Evolutionary conservation across 768 basidiomycete species (phyloP).

Genomic region (Xanthoconium purpureum): DNA sequence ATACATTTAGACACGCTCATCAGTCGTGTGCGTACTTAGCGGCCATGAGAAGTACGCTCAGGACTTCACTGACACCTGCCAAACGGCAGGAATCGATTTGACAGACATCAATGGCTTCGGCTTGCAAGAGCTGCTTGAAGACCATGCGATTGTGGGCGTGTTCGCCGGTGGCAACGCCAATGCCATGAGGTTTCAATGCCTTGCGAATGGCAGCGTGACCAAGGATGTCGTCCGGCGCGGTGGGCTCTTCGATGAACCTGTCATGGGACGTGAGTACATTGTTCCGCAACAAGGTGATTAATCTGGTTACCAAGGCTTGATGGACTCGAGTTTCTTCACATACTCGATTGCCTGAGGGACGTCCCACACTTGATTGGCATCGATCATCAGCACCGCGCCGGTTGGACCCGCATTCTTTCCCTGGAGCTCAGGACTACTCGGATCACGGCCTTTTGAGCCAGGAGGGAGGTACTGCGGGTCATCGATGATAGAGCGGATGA

Average conservation of each 20-base stretch:
- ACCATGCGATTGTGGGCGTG: slow-evolving; percentile 96
- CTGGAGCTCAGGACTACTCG: slow-evolving; percentile 55
- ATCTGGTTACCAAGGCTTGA: slow-evolving; percentile 76
- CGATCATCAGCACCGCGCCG: slow-evolving; percentile 93
- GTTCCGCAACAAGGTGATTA: not conserved
- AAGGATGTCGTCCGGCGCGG: slow-evolving; percentile 91
- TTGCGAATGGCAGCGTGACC: slow-evolving; percentile 85
- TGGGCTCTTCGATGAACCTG: slow-evolving; percentile 97
- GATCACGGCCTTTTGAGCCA: slow-evolving; percentile 54
- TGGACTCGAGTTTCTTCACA: slow-evolving; percentile 69
- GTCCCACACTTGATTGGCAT: slow-evolving; percentile 97
- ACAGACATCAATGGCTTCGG: slow-evolving; percentile 89
- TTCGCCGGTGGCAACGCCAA: slow-evolving; percentile 95
- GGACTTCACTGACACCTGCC: slow-evolving; percentile 93
- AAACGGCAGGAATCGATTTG: slow-evolving; percentile 95
- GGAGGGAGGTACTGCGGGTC: slow-evolving; percentile 79
- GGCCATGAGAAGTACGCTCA: slow-evolving; percentile 89
- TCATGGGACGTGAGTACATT: not conserved
- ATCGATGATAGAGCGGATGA: slow-evolving; percentile 95
- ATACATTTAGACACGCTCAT: not conserved
- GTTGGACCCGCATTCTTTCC: slow-evolving; percentile 96
- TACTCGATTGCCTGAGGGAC: slow-evolving; percentile 92
- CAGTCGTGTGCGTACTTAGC: slow-evolving; percentile 58
- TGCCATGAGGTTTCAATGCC: slow-evolving; percentile 75
- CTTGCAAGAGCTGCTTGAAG: slow-evolving; percentile 94